Evolutionary conservation across 495 filamentous ascomycete species (phyloP).

Genomic region (Wilcoxina mikolae): DNA sequence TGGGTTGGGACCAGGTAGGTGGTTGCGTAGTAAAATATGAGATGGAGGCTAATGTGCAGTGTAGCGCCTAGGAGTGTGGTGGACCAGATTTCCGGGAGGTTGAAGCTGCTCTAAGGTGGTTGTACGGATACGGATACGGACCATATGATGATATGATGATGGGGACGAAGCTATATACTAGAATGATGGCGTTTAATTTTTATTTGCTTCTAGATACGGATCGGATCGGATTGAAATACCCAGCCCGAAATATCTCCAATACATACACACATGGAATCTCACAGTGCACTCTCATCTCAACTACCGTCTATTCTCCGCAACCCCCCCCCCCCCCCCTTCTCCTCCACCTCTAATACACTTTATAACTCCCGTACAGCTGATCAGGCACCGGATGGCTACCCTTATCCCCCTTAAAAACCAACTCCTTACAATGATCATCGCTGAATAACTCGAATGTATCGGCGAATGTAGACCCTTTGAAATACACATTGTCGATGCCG

Average conservation of each 20-base stretch:
- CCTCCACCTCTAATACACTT: conserved; percentile 4
- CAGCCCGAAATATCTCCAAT: too few relatives aligned
- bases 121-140: too few relatives aligned
- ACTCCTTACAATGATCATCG: conserved; percentile 1
- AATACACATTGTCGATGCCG: conserved; percentile 4
- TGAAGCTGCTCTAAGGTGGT: conserved; percentile 63
- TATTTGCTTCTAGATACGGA: too few relatives aligned
- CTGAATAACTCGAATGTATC: conserved; percentile 8
- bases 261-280: too few relatives aligned
- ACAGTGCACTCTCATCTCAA: too few relatives aligned
- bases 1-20: conserved; percentile 53
- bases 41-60: not conserved
- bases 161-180: too few relatives aligned
- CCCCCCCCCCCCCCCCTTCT: not conserved
- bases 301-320: not conserved
- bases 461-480: not conserved
- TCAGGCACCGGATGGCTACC: not conserved
- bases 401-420: conserved; percentile 1
- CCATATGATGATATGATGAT: too few relatives aligned
- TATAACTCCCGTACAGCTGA: conserved; percentile 4
- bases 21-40: not conserved
- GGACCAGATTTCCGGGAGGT: conserved; percentile 67
- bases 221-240: too few relatives aligned
- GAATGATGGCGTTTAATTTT: too few relatives aligned
- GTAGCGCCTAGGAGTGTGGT: conserved; percentile 68